Base-by-base conservation (phyloP, 2,329 filamentous ascomycete species). In the Eutypella sp. region DNA sequence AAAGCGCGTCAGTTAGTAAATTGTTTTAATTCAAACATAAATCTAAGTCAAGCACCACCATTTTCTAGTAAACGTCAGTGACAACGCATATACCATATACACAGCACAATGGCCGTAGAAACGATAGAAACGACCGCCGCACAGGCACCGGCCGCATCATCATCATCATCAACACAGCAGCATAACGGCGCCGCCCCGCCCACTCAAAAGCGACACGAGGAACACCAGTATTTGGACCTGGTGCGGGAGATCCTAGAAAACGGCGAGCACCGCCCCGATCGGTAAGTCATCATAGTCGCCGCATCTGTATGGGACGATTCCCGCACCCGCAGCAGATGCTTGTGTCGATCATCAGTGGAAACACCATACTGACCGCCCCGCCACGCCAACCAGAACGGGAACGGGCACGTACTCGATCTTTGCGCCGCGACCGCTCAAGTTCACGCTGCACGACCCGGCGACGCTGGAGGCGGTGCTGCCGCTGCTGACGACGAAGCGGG, bases 401-500 rank as follows among this genome's bases (percentile, higher is more conserved):
- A 99, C 93, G 4, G 93, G 93, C 45, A 99, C 93, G 10, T 81
- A 84, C 61, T 90, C 90, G 9, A 76, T 97, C 54, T 96, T 96
- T 59, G 92, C 89, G 2, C 92, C 93, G 1, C 77, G 79, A 1
- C 89, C 90, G 27, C 79, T 97, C 41, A 91, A 89, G 62, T 99
- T 97, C 75, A 76, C 78, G 38, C 87, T 99, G 52, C 87, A 85
- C 52, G 75, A 79, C 20, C 18, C 20, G 20, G 36, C 2, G 45
- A 61, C 72, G 48, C 74, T 73, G 48, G 59, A 57, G 1, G 83
- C 85, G 2, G 75, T 96, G 57, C 80, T 99, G 18, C 93, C 93
- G 20, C 88, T 99, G 56, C 84, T 99, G 16, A 99, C 93, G 4
- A 99, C 93, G 3, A 99, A 99, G 67, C 89, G 93, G 56, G 93